Base-by-base conservation (phyloP, 139 green algal genomes). In the Coelastrella sp. region DNA sequence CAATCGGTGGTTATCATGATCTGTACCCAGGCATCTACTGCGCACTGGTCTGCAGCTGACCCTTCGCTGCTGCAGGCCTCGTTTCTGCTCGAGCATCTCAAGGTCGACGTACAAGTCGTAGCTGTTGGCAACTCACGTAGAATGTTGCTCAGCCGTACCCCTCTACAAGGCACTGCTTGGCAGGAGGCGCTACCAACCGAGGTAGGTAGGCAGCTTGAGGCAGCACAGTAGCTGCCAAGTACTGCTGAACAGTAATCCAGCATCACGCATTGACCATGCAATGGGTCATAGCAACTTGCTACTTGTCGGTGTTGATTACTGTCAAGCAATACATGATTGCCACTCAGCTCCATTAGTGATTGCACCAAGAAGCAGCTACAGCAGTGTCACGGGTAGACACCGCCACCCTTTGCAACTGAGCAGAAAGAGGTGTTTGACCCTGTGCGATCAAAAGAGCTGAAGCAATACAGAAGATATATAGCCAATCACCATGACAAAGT, bases 71-170 rank as follows among this genome's bases (percentile, higher is more conserved):
- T 75, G 38, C 60, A 84, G 78, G 43, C 60, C 17, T 5, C 40
- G 5, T 74, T 43, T 13, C 19, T 84, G 40, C 78, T 63, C n/a
- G 35, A 75, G 30, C 60, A 76, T 27, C 40, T 84, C 60, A 50
- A 37, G 23, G 78, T 84, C 2, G 30, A 53, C 53, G 15, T 76
- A n/a, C 41, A 17, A 17, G 78, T 84, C 27, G 78, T 84, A 11
- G 78, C 78, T 11, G 40, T 84, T 43, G 76, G 78, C 60, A 84
- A 76, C 78, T 51, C 27, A 27, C 34, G 62, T 11, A 53, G 35
- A 25, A 84, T 84, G 78, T 38, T 84, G 21, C 60, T 84, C 6
- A 73, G 48, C 5, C 8, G 8, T 32, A 64, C n/a, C 4, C 21
- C 59, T 1, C 32, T 84, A 27, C 78, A 84, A 48, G 62, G 62